Percentiles rank a stretch among this genome's conserved stretches.
These are phyloP conservation scores for Rubia peregrina DNA, from an alignment of 305 asterid genomes.

Conservation along the genomic window DNA sequence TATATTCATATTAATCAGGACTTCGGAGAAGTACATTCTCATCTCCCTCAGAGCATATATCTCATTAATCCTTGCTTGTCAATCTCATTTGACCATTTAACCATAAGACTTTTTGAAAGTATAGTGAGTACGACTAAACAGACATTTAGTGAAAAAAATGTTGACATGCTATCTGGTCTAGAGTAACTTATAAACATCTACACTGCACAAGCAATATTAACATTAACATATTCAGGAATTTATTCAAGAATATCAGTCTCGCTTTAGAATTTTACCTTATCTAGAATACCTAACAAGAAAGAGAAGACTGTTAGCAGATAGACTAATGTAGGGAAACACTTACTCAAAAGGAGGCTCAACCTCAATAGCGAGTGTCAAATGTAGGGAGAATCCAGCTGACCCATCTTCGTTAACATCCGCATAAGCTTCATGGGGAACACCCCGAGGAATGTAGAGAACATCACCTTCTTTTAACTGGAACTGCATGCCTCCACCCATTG, in stretches of 20 bases:
- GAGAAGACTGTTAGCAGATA: not conserved
- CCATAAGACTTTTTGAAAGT: conserved; percentile 1
- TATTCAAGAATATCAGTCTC: not conserved
- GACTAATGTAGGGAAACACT: conserved; percentile 26
- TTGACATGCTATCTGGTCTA: not conserved
- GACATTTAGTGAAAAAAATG: not conserved
- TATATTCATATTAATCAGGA: not conserved
- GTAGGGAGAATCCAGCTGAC: conserved; percentile 49
- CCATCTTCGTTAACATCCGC: conserved; percentile 32
- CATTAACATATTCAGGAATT: not conserved
- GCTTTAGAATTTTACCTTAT: not conserved
- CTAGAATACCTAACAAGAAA: not conserved
- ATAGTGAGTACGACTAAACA: not conserved
- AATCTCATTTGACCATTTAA: not conserved
- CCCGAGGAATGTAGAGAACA: conserved; percentile 74
- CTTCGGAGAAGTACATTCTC: not conserved
- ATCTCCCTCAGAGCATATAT: not conserved
- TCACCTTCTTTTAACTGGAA: conserved; percentile 70
- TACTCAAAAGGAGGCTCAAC: conserved; percentile 83
- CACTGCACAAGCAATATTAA: not conserved
- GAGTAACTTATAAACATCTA: not conserved
- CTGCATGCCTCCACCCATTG: conserved; percentile 30
- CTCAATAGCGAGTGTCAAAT: conserved; percentile 77
- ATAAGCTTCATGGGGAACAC: conserved; percentile 65
- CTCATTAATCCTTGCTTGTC: not conserved